Base-by-base conservation (phyloP, 2,329 filamentous ascomycete genomes). In the Aspergillus fumigatiaffinis region DNA sequence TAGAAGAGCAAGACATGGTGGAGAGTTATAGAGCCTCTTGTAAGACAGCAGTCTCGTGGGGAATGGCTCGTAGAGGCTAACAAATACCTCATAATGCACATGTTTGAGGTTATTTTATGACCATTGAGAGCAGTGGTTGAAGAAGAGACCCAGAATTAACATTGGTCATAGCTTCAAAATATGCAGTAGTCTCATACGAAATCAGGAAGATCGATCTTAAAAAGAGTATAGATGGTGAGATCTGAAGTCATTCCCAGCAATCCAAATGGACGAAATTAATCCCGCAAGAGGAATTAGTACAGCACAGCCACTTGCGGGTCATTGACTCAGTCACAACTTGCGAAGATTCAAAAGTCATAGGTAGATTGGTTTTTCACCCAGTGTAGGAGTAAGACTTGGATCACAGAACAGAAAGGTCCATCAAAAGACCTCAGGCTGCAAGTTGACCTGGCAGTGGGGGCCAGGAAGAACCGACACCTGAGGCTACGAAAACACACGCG, bases 61-160 rank as follows among this genome's bases (percentile, higher is more conserved):
- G 50, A 51, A n/a, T 52, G 54, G 50, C 50, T 52, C 51, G 29
- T 35, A 44, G 44, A 28, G 48, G 54, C 54, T 42, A 25, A 52
- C 54, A 56, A 52, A 52, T 56, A 42, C 50, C 50, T 56, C 54
- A 52, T 21, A 6, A 23, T 14, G n/a, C 3, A 9, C 17, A 44
- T n/a, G 20, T n/a, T 47, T 47, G 44, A 23, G 44, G 12, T 14
- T 21, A 47, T 17, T 47, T n/a, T 23, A 47, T 25, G 44, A 47
- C 44, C 44, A 47, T 21, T 26, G 21, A 23, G 44, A 47, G 41
- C 41, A 38, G 32, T 21, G 10, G n/a, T 44, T 4, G 10, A 21
- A 21, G 44, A 12, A 47, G 21, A 46, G 8, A 23, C 20, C 14
- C 9, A 25, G 12, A 25, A 14, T 25, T 25, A 44, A 44, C 20